A percentile compares a stretch with the other conserved stretches of the same genome.
These are phyloP conservation scores for Xylaria sp. DNA, from an alignment of 2,329 filamentous ascomycete genomes.

Conservation along the genomic window DNA sequence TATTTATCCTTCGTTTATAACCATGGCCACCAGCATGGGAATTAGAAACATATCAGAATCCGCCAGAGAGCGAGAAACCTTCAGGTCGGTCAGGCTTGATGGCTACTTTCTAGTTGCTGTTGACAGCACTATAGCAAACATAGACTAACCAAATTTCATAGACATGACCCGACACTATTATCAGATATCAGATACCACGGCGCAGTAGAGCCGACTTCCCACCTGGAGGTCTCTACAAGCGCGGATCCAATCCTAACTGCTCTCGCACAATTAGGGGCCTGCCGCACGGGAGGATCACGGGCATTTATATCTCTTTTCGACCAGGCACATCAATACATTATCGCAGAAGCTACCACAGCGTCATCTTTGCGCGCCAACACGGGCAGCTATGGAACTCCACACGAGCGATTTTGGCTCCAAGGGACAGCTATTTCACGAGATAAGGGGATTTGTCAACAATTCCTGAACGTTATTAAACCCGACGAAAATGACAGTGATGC, in stretches of 20 bases:
- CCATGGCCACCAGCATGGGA: conserved; percentile 12
- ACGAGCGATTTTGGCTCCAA: conserved; percentile 24
- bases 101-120: background rate
- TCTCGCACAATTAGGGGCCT: conserved; percentile 31
- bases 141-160: conserved; percentile 15
- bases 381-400: background rate
- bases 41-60: conserved; percentile 29
- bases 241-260: conserved; percentile 29
- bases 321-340: conserved; percentile 25
- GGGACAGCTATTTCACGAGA: conserved; percentile 32
- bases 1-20: background rate
- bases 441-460: conserved; percentile 25
- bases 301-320: conserved; percentile 36
- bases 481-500: background rate
- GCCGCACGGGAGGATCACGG: conserved; percentile 28
- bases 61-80: conserved; percentile 33
- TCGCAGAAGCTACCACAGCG: conserved; percentile 30
- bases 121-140: background rate
- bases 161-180: conserved; percentile 32
- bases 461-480: conserved; percentile 24
- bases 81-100: conserved; percentile 17
- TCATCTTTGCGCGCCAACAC: conserved; percentile 16
- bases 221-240: conserved; percentile 17
- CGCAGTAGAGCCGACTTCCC: conserved; percentile 19
- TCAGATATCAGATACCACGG: conserved; percentile 21